Base-by-base conservation (phyloP, 1,284 basidiomycete species). In the Heterobasidion parviporum region DNA sequence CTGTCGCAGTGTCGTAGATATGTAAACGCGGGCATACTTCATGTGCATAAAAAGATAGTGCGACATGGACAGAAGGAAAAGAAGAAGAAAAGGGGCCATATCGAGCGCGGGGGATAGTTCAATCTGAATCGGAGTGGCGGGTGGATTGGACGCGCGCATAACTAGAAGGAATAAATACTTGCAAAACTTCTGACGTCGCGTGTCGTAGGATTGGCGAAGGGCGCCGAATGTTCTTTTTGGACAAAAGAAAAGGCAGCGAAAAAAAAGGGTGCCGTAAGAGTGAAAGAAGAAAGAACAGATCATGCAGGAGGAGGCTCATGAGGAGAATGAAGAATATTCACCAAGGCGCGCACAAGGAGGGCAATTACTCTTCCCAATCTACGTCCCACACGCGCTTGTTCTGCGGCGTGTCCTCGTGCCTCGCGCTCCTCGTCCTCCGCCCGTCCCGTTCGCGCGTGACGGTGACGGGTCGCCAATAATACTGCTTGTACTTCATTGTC, bases 401-500 rank as follows among this genome's bases (percentile, higher is more conserved):
- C 50, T 15, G 44, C 56, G 35, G 48, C 46, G 15, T 35, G 14
- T 20, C 36, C 43, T 18, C 50, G 7, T 32, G 8, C 54, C 14
- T 46, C 52, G 32, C 51, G 41, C 34, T 32, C 26, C 49, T 43
- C 49, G 14, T 45, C 36, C 14, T 32, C 18, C 47, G 34, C 26
- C 35, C 49, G 44, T 46, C 54, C 7, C 54, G 50, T 2, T 54
- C 53, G 9, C 60, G 56, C 20, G 57, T 45, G n/a, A 61, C 47
- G 32, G 61, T 54, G n/a, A 62, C 61, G 12, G 87, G 87, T 44
- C 76, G 76, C 72, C 82, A 90, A 69, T 89, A 90, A 70, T 90
- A 90, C 67, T 88, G 85, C 67, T 90, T 90, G 59, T 84, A 85
- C 70, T 86, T 85, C 75, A 83, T 88, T 66, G 87, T 88, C 69